Conservation (phyloP, 169 alveolate species). For the Eimeria falciformis region DNA sequence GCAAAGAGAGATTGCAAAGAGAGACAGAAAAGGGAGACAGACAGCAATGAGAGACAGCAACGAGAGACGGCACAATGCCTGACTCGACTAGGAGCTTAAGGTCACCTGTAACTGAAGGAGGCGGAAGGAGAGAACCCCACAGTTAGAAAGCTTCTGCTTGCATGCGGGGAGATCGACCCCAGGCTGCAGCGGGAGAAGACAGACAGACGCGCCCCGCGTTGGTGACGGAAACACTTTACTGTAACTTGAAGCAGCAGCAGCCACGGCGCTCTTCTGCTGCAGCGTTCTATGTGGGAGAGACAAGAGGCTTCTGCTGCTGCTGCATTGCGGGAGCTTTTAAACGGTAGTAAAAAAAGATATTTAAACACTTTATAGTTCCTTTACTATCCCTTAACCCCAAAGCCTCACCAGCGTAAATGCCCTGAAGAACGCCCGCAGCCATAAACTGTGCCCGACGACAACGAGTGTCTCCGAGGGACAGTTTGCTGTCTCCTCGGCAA, state of each 20-base stretch:
- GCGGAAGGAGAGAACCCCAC: background rate
- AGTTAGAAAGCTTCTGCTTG: slow-evolving; percentile 4
- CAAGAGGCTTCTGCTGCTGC: too few species aligned
- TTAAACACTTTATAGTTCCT: too few species aligned
- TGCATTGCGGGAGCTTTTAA: too few species aligned
- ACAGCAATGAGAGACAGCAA: background rate
- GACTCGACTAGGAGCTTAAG: background rate
- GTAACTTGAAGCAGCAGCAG: too few species aligned
- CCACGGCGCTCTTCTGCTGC: too few species aligned
- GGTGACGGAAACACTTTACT: too few species aligned
- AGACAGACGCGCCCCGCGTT: too few species aligned
- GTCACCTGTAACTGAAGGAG: slow-evolving; percentile 17
- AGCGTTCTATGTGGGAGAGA: too few species aligned
- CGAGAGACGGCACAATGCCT: background rate
- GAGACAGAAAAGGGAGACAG: background rate
- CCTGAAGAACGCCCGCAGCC: slow-evolving; percentile 49
- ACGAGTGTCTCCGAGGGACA: background rate
- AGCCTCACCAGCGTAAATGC: too few species aligned
- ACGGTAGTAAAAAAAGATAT: too few species aligned
- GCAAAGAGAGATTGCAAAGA: background rate
- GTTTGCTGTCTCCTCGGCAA: background rate
- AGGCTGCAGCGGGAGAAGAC: background rate
- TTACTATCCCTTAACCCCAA: too few species aligned
- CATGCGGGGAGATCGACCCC: background rate
- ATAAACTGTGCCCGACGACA: slow-evolving; percentile 42